phyloP scores from a whole-genome alignment of 225 moss, liverwort and hornwort genomes.

The Antitrichia curtipendula region DNA sequence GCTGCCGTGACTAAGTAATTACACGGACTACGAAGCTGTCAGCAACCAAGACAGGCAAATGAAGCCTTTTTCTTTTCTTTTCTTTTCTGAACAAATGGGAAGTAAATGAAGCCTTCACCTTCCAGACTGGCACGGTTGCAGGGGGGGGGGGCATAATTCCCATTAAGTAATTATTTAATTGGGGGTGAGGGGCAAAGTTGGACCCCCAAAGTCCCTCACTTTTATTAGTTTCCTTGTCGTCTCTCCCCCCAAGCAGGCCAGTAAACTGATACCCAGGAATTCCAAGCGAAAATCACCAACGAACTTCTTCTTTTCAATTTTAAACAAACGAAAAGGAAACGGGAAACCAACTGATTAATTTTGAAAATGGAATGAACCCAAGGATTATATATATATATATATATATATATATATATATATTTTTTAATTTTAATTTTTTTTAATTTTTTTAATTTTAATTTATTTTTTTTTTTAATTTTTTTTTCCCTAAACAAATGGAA shows the following conservation, averaged over 20 bases:
- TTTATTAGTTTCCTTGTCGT: not conserved
- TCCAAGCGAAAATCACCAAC: not conserved
- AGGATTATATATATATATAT: no score
- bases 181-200: not conserved
- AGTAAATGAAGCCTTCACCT: no score
- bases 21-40: not conserved
- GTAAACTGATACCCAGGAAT: not conserved
- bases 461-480: no score
- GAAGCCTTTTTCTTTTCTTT: no score
- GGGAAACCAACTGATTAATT: not conserved
- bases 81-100: no score
- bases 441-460: no score
- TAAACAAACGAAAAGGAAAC: not conserved
- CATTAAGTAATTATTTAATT: not conserved
- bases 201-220: not conserved
- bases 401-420: no score
- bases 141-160: no score
- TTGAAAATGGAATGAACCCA: not conserved
- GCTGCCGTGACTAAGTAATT: not conserved
- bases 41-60: not conserved
- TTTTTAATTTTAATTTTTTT: no score
- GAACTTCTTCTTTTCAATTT: no score
- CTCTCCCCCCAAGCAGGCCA: not conserved
- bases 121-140: not conserved
- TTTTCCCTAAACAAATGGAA: no score